Base-by-base conservation (phyloP, 352 stramenopile genomes). In the Phytophthora tubulina region DNA sequence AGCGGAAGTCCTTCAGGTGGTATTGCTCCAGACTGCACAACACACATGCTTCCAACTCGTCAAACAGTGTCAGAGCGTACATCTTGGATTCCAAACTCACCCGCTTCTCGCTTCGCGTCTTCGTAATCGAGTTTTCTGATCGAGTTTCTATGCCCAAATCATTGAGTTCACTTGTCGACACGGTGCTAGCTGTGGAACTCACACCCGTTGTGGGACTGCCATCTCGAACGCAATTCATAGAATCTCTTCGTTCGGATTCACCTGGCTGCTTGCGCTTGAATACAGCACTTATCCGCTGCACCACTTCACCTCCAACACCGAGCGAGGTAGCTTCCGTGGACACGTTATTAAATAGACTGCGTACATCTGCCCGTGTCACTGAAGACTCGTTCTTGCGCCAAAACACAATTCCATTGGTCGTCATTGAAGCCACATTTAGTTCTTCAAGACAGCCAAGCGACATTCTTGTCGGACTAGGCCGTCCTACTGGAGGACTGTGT, bases 1-100 rank as follows among this genome's bases (percentile, higher is more conserved):
- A 67, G 45, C 87, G 79, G 73, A 99, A 98, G 42, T 82, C 77
- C 35, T 91, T 84, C 30, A 94, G 54, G 33, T 93, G 84, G 27
- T 78, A 73, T 42, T 86, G 74, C 67, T 93, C 85, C 30, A 95
- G 63, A 53, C 79, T 88, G 49, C 79, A 90, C 2, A 95, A 65
- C 27, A 93, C 87, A 21, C 82, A 93, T 0, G 81, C 85, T 64
- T 95, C 87, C 21, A 95, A 55, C 57, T 95, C 82, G 63, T 95
- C 84, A 31, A 95, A 95, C 4, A 95, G 56, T 32, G 79, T 84
- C 6, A 75, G 17, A 0, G 73, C 61, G 15, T 44, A 76, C 9
- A 14, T 53, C 5, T 73, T 78, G 8, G 55, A 6, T 3, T 84
- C 81, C 17, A 51, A 46, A 44, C 46, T 75, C 46, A 52, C 13